A percentile compares a stretch with the other conserved stretches of the same genome.
These are phyloP conservation scores for Zelopaecilomyces penicillatus DNA, from an alignment of 2,329 filamentous ascomycete genomes.

Conservation along the genomic window DNA sequence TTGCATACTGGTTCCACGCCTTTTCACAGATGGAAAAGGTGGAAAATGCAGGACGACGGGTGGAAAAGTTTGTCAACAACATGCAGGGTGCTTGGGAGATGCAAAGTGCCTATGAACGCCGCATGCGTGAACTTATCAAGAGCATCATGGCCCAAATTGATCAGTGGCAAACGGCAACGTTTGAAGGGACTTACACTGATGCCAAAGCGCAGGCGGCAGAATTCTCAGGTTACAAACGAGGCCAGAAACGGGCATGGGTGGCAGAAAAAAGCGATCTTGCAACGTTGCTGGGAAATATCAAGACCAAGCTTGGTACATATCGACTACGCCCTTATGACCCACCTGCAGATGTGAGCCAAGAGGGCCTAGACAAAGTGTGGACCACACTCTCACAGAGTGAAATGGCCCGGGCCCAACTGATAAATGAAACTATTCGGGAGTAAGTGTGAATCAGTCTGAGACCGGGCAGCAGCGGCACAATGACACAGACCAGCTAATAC, in stretches of 20 bases:
- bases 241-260: slow-evolving; percentile 89
- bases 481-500: no score
- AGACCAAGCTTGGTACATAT: slow-evolving; percentile 96
- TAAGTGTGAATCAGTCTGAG: slow-evolving; percentile 30
- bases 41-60: slow-evolving; percentile 89
- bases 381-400: slow-evolving; percentile 69
- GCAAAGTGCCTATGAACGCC: slow-evolving; percentile 90
- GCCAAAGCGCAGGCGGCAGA: slow-evolving; percentile 78
- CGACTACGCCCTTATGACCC: slow-evolving; percentile 85
- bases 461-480: not conserved
- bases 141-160: slow-evolving; percentile 66
- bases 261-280: slow-evolving; percentile 95
- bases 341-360: slow-evolving; percentile 71
- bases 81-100: slow-evolving; percentile 99
- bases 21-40: slow-evolving; percentile 99
- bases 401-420: slow-evolving; percentile 80
- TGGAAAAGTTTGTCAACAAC: slow-evolving; percentile 97
- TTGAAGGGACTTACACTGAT: slow-evolving; percentile 86
- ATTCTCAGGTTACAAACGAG: slow-evolving; percentile 85
- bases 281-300: slow-evolving; percentile 92
- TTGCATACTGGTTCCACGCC: slow-evolving; percentile 99
- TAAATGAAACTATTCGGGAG: slow-evolving; percentile 98
- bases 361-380: slow-evolving; percentile 80
- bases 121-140: slow-evolving; percentile 75
- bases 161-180: slow-evolving; percentile 69